phyloP scores from a whole-genome alignment of 2,329 filamentous ascomycete species.

The Calonectria honghensis region DNA sequence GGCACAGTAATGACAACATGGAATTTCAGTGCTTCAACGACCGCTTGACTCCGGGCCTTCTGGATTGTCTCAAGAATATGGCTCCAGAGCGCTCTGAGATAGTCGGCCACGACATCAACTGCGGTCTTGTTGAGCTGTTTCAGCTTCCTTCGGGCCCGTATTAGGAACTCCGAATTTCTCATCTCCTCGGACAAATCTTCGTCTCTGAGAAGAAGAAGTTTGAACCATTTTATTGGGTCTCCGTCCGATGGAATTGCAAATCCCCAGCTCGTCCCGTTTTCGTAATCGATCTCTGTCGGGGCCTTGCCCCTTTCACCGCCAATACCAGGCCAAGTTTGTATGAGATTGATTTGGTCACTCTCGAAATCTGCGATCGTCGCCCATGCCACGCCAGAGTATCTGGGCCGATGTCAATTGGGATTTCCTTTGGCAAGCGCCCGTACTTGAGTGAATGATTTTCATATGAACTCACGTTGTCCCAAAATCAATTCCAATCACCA shows the following conservation, averaged over 20 bases:
- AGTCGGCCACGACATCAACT: conserved; percentile 21
- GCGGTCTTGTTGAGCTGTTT: conserved; percentile 18
- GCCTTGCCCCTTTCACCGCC: conserved; percentile 30
- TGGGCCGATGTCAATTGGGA: background rate
- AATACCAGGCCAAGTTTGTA: conserved; percentile 27
- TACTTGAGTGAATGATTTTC: background rate
- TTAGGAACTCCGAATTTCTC: conserved; percentile 12
- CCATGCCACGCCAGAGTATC: conserved; percentile 31
- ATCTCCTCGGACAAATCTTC: conserved; percentile 23
- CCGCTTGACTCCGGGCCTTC: conserved; percentile 5
- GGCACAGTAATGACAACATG: conserved; percentile 35
- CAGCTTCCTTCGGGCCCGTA: conserved; percentile 6
- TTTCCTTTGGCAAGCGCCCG: background rate
- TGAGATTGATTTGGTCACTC: conserved; percentile 31
- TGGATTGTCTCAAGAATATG: conserved; percentile 10
- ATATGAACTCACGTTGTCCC: conserved; percentile 6
- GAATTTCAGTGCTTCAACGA: background rate
- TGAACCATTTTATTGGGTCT: conserved; percentile 30
- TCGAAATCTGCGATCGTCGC: conserved; percentile 30
- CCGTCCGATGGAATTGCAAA: conserved; percentile 13
- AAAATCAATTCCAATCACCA: conserved; percentile 18
- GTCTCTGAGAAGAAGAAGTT: conserved; percentile 30
- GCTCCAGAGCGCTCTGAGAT: conserved; percentile 8
- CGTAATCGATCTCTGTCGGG: conserved; percentile 31
- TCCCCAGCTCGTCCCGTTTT: conserved; percentile 21